These are phyloP conservation scores for Vairimorpha necatrix DNA, from an alignment of 371 early-diverging fungal genomes.

Conservation along the genomic window DNA sequence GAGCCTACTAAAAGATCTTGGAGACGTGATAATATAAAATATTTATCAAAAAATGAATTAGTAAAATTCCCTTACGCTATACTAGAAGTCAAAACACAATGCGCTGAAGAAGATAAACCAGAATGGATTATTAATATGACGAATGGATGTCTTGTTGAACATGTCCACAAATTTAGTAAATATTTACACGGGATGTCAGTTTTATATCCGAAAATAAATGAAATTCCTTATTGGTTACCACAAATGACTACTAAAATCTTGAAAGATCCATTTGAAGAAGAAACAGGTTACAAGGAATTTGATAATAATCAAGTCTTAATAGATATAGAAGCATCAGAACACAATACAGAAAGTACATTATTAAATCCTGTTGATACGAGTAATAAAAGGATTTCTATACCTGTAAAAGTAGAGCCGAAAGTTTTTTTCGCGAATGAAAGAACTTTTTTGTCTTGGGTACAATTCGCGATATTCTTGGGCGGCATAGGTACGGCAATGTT, in stretches of 20 bases:
- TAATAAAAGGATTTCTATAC: slow-evolving; percentile 60
- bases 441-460: slow-evolving; percentile 88
- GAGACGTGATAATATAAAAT: slow-evolving; percentile 77
- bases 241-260: slow-evolving; percentile 71
- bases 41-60: slow-evolving; percentile 70
- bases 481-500: slow-evolving; percentile 63
- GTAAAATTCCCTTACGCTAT: slow-evolving; percentile 89
- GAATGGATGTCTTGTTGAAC: slow-evolving; percentile 80
- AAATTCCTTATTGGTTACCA: slow-evolving; percentile 91
- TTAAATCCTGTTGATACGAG: slow-evolving; percentile 21
- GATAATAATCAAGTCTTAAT: slow-evolving; percentile 58
- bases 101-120: slow-evolving; percentile 76
- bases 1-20: slow-evolving; percentile 66
- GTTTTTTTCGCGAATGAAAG: slow-evolving; percentile 98
- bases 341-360: slow-evolving; percentile 8
- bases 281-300: slow-evolving; percentile 23
- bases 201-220: slow-evolving; percentile 77
- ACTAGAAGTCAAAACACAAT: slow-evolving; percentile 89
- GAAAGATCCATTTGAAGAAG: slow-evolving; percentile 42
- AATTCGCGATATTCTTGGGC: slow-evolving; percentile 68
- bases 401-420: slow-evolving; percentile 85
- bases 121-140: slow-evolving; percentile 86
- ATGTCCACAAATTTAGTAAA: slow-evolving; percentile 92
- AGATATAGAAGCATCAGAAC: slow-evolving; percentile 67
- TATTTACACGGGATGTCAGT: slow-evolving; percentile 91